phyloP scores from a whole-genome alignment of 305 asterid genomes.

The Fraxinus xanthoxyloides region DNA sequence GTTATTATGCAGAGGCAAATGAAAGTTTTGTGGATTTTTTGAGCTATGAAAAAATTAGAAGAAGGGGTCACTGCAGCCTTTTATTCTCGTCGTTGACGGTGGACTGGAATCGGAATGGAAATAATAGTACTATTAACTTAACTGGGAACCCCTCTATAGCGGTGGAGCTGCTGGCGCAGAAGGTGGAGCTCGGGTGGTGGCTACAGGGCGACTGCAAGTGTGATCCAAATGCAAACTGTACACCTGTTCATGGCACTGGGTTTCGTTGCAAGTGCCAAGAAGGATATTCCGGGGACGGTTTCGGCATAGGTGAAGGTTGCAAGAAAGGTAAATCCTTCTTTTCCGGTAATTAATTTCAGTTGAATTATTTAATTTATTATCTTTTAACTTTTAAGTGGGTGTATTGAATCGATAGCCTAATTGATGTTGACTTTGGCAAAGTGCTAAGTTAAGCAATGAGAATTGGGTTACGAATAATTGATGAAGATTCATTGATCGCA shows the following conservation, averaged over 20 bases:
- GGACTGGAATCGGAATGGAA: constrained; percentile 20
- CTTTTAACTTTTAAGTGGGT: not conserved
- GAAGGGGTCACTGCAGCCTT: constrained; percentile 32
- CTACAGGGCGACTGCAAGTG: constrained; percentile 53
- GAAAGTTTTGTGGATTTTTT: constrained; percentile 30
- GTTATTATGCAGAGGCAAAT: constrained; percentile 51
- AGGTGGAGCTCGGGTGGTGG: constrained; percentile 87
- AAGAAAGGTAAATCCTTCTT: constrained; percentile 48
- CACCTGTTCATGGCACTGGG: constrained; percentile 24
- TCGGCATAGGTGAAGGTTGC: constrained; percentile 50
- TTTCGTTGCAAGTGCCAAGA: constrained; percentile 60
- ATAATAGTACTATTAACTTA: not conserved
- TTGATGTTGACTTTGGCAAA: constrained; percentile 26
- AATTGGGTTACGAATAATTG: not conserved
- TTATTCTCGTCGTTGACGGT: constrained; percentile 61
- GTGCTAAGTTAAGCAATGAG: constrained; percentile 36
- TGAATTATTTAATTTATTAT: not conserved
- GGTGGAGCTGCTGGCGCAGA: constrained; percentile 47
- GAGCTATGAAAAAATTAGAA: constrained; percentile 24
- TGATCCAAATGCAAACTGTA: constrained; percentile 39
- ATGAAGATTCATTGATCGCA: not conserved
- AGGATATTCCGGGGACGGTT: constrained; percentile 79
- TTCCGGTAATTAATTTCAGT: not conserved
- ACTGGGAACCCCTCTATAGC: constrained; percentile 14
- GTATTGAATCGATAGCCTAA: constrained; percentile 18